Evolutionary conservation across 2,329 filamentous ascomycete genomes (phyloP), one percentile per base, ranked within the genome.

Genomic region (Ceratocystis papillata): DNA sequence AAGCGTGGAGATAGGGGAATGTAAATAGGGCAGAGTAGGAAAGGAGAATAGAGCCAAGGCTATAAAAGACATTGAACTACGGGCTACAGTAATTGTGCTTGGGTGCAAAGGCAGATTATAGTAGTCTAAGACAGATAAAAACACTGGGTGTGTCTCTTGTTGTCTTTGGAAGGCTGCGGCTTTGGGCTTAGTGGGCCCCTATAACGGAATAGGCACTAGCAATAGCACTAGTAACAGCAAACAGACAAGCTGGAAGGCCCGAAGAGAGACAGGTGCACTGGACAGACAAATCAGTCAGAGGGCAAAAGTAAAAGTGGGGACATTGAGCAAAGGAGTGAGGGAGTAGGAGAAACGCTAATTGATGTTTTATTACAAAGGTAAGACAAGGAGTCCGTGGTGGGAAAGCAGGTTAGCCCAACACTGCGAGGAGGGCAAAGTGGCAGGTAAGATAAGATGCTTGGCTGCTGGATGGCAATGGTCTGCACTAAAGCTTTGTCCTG

Each of bases 131-230:
- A 53, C 10, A 53, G 48, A 22, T 10, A 50, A 22, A 22, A 50
- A 25, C 37, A 0, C 10, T 41, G 12, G 37, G 10, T 41, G 10
- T 41, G 10, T 41, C 37, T 41, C 30, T 33, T 33, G 6, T 33
- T 41, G 3, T 41, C 61, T 22, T 44, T 37, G 33, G 45, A 50
- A 63, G 17, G 28, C 41, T 50, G 25, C 25, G 30, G 8, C 22
- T 63, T 37, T 50, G n/a, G 44, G 44, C 61, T 25, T 63, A 63
- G 22, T 22, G 10, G 6, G 12, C 41, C 41, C 61, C 45, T 63
- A 30, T 15, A 63, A 41, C 48, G 15, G 15, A 30, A 15, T 30
- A 15, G 33, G 8, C 3, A 41, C 37, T 12, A 41, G 37, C 3
- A 41, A 41, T 41, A 12, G 12, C 37, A 15, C 37, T 41, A 41